These are phyloP conservation scores for Aspergillus uvarum DNA, from an alignment of 2,329 filamentous ascomycete species.

Conservation along the genomic window DNA sequence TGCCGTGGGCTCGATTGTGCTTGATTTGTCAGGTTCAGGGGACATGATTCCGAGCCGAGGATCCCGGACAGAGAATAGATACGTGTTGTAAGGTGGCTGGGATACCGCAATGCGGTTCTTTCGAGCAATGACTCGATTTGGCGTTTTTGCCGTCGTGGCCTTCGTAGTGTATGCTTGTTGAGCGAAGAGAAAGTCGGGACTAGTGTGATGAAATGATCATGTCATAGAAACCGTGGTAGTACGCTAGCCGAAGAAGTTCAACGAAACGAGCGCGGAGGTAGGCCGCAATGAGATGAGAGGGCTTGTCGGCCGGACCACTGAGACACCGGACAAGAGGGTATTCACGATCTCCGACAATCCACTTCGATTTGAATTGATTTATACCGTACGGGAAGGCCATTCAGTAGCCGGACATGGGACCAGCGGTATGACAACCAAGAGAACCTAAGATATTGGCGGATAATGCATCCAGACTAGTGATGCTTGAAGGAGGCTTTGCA, in stretches of 20 bases:
- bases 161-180: background rate
- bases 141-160: background rate
- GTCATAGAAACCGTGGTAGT: background rate
- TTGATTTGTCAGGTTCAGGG: conserved; percentile 6
- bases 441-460: background rate
- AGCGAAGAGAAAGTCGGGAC: background rate
- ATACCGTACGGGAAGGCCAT: background rate
- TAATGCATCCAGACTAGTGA: background rate
- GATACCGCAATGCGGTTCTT: background rate
- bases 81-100: background rate
- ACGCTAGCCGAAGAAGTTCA: background rate
- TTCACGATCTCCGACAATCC: background rate
- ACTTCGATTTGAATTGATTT: background rate
- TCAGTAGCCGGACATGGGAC: background rate
- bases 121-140: background rate
- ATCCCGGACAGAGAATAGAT: background rate
- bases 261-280: background rate
- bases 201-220: background rate
- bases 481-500: background rate
- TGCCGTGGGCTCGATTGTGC: conserved; percentile 7
- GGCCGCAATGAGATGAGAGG: background rate
- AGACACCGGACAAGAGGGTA: background rate
- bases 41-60: conserved; percentile 16
- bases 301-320: background rate
- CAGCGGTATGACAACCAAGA: background rate